These are phyloP conservation scores for Lycium barbarum DNA, from an alignment of 257 asterid genomes.

Conservation along the genomic window DNA sequence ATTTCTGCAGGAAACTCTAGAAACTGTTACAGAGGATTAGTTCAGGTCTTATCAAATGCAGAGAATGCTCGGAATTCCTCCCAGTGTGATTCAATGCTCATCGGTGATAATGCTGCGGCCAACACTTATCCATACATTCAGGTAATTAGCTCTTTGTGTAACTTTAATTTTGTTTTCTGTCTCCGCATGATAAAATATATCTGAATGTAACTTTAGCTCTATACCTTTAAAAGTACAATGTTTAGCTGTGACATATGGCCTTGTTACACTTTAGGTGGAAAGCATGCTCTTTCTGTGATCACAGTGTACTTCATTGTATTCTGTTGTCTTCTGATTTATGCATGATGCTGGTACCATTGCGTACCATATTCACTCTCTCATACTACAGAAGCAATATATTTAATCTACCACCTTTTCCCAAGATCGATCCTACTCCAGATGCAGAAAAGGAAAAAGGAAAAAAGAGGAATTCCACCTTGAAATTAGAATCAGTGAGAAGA, in stretches of 20 bases:
- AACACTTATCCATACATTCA: constrained; percentile 95
- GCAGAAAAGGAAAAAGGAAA: not conserved
- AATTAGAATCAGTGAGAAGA: not conserved
- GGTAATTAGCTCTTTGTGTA: constrained; percentile 48
- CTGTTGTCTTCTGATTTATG: not conserved
- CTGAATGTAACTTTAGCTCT: not conserved
- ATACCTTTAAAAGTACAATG: not conserved
- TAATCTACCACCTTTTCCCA: not conserved
- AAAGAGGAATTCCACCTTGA: not conserved
- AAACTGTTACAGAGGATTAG: constrained; percentile 92
- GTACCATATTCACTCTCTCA: not conserved
- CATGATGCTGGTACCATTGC: not conserved
- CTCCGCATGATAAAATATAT: constrained; percentile 20
- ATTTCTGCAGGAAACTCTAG: constrained; percentile 91
- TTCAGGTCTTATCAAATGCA: constrained; percentile 85
- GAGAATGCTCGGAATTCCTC: constrained; percentile 81
- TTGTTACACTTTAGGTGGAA: constrained; percentile 23
- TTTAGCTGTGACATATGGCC: not conserved
- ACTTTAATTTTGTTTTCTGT: constrained; percentile 34
- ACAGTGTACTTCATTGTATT: not conserved
- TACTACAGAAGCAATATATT: not conserved
- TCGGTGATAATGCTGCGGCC: constrained; percentile 86
- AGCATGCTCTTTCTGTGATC: not conserved
- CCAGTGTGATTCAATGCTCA: constrained; percentile 97
- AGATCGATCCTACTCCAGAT: not conserved